A percentile compares a stretch with the other conserved stretches of the same genome.
phyloP scores from a whole-genome alignment of 2,329 filamentous ascomycete genomes.

The Clonostachys chloroleuca region DNA sequence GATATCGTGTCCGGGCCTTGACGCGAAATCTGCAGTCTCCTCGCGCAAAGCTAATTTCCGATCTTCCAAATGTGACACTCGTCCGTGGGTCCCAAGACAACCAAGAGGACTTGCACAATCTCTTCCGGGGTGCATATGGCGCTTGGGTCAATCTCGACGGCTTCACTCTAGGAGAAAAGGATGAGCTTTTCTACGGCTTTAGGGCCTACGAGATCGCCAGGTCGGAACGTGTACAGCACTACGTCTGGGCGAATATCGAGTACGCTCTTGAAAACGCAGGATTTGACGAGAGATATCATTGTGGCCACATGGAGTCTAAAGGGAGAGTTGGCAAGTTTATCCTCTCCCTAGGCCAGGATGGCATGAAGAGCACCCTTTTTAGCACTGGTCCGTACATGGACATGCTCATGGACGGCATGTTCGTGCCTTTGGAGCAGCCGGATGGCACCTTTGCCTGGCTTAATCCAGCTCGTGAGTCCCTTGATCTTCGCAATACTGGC shows the following conservation, averaged over 20 bases:
- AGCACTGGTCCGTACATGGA: constrained; percentile 14
- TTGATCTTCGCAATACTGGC: not conserved
- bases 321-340: constrained; percentile 11
- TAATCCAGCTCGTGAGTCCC: not conserved
- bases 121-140: constrained; percentile 9
- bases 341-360: constrained; percentile 4
- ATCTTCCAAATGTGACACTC: constrained; percentile 9
- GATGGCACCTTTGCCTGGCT: constrained; percentile 5
- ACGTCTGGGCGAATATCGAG: constrained; percentile 8
- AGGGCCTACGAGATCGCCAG: constrained; percentile 12
- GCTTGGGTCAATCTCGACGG: constrained; percentile 14
- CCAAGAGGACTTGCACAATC: constrained; percentile 6
- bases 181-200: constrained; percentile 13
- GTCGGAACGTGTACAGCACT: constrained; percentile 9
- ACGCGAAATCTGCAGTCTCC: constrained; percentile 25
- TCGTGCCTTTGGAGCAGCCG: constrained; percentile 3
- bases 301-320: constrained; percentile 12
- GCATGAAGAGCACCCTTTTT: constrained; percentile 12
- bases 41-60: constrained; percentile 10
- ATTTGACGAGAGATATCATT: constrained; percentile 6
- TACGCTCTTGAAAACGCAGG: constrained; percentile 5
- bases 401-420: constrained; percentile 5
- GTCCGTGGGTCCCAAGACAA: constrained; percentile 4
- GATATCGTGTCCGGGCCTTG: constrained; percentile 26
- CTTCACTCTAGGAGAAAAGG: constrained; percentile 15